phyloP scores from a whole-genome alignment of 1,139 yeast species.

The Sugiyamaella xylanicola region DNA sequence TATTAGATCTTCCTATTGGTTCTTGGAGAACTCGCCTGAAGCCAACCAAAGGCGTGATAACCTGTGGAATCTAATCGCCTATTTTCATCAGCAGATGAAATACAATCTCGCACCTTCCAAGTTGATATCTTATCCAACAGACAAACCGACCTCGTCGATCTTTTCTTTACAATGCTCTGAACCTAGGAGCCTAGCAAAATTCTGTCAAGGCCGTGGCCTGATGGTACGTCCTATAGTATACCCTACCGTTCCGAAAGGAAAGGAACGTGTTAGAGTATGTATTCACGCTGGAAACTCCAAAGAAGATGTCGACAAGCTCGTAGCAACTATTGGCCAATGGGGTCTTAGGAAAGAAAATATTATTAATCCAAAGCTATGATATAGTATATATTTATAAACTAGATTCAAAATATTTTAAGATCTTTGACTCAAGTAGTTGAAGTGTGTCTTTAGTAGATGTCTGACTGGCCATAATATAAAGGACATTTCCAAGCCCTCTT shows the following conservation, averaged over 20 bases:
- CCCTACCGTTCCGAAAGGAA: constrained; percentile 38
- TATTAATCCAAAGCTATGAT: neutral
- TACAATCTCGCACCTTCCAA: constrained; percentile 2
- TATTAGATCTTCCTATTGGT: constrained; percentile 28
- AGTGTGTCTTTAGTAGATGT: constrained; percentile 21
- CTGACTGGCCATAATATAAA: constrained; percentile 32
- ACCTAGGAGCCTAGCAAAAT: constrained; percentile 31
- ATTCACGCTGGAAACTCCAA: constrained; percentile 32
- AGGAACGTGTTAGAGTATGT: constrained; percentile 35
- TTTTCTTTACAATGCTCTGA: constrained; percentile 30
- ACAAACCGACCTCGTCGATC: constrained; percentile 27
- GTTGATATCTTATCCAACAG: constrained; percentile 14
- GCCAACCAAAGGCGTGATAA: constrained; percentile 1
- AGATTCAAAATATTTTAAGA: constrained; percentile 9
- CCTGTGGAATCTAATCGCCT: constrained; percentile 9
- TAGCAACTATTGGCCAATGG: constrained; percentile 25
- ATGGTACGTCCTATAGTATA: constrained; percentile 36
- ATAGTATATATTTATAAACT: neutral
- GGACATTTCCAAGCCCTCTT: constrained; percentile 33
- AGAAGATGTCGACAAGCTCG: constrained; percentile 27
- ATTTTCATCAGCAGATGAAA: constrained; percentile 16
- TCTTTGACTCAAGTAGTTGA: constrained; percentile 15
- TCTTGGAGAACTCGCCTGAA: constrained; percentile 17
- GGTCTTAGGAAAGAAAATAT: neutral
- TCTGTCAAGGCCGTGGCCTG: constrained; percentile 30